Conservation (phyloP, 108 stramenopile genomes). For the Fragilaria crotonensis region DNA sequence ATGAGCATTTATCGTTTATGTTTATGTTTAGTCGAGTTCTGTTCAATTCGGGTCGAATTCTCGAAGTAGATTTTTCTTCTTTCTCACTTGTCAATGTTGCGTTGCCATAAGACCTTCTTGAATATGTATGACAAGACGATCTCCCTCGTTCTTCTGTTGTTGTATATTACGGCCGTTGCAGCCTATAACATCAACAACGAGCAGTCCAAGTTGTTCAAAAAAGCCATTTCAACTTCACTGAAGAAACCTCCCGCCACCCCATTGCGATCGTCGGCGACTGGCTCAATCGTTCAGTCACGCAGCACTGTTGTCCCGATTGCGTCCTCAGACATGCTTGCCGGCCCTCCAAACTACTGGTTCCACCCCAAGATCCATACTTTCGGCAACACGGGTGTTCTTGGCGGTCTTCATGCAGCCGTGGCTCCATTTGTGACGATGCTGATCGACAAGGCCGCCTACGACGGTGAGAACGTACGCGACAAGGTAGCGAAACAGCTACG, state of each 20-base stretch:
- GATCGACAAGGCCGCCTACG: slow-evolving; percentile 52
- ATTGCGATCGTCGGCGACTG: too few relatives aligned
- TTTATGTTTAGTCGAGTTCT: too few relatives aligned
- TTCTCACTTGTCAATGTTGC: too few relatives aligned
- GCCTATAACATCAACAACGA: background rate
- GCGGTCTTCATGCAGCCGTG: slow-evolving; percentile 41
- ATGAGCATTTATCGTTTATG: too few relatives aligned
- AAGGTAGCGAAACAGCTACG: slow-evolving; percentile 31
- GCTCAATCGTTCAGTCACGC: too few relatives aligned
- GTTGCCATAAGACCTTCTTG: too few relatives aligned
- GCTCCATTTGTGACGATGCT: slow-evolving; percentile 46
- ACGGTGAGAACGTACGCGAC: slow-evolving; percentile 37
- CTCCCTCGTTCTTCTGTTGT: too few relatives aligned
- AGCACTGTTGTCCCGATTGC: background rate
- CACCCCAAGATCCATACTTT: slow-evolving; percentile 44
- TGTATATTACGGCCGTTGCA: too few relatives aligned
- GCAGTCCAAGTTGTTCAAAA: background rate
- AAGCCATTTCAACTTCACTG: background rate
- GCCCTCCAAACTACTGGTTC: slow-evolving; percentile 41
- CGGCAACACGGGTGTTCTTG: slow-evolving; percentile 43
- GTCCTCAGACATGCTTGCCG: background rate
- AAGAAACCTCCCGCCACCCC: background rate
- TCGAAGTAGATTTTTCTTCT: too few relatives aligned
- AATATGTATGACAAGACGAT: too few relatives aligned
- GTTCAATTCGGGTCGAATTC: too few relatives aligned